phyloP scores from a whole-genome alignment of 495 filamentous ascomycete genomes.

The Talaromyces proteolyticus region DNA sequence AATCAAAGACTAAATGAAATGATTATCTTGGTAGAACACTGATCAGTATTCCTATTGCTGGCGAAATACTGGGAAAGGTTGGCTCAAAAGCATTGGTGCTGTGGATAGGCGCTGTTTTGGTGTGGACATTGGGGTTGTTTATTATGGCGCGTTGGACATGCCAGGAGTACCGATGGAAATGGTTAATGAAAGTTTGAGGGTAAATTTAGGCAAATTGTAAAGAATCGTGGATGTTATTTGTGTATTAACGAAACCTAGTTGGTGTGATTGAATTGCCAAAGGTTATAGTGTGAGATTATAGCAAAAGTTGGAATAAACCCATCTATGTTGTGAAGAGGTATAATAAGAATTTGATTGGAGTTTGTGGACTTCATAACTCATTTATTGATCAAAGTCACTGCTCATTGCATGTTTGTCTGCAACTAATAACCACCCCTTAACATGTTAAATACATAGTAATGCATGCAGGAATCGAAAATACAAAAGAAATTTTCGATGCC shows the following conservation, averaged over 20 bases:
- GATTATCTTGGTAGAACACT: constrained; percentile 18
- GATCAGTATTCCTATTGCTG: constrained; percentile 34
- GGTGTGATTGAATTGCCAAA: background rate
- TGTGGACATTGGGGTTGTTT: constrained; percentile 30
- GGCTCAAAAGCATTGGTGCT: constrained; percentile 28
- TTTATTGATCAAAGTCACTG: no score
- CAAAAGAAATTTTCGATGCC: background rate
- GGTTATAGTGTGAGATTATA: background rate
- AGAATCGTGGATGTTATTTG: background rate
- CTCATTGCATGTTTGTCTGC: background rate
- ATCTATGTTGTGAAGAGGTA: no score
- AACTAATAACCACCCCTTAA: background rate
- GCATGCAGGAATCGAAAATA: background rate
- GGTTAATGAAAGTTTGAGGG: constrained; percentile 27
- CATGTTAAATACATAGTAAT: background rate
- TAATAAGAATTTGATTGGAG: no score
- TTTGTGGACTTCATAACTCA: no score
- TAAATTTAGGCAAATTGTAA: background rate
- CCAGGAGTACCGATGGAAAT: constrained; percentile 41
- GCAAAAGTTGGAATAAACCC: background rate
- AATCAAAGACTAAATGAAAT: background rate
- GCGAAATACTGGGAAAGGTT: constrained; percentile 35
- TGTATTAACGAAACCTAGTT: background rate
- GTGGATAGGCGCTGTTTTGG: constrained; percentile 30
- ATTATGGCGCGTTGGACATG: constrained; percentile 43